phyloP scores from a whole-genome alignment of 2,329 filamentous ascomycete species.

The Arthrocladium fulminans region DNA sequence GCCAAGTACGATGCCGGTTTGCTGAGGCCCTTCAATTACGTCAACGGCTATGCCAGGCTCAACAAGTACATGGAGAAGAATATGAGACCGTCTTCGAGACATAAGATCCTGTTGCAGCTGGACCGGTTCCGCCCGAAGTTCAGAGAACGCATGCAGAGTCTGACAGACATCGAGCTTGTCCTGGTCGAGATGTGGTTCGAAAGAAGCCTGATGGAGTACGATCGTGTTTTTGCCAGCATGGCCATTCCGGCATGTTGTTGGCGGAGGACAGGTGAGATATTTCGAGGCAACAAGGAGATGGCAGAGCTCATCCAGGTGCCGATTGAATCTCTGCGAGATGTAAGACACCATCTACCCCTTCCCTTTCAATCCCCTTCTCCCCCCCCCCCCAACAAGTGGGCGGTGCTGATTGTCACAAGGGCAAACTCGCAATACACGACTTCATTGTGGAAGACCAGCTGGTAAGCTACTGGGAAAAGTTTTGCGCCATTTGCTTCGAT shows the following conservation, averaged over 20 bases:
- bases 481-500: conserved; percentile 95
- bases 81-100: conserved; percentile 70
- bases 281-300: conserved; percentile 97
- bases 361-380: no score
- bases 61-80: conserved; percentile 88
- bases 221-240: conserved; percentile 98
- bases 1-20: conserved; percentile 95
- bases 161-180: conserved; percentile 90
- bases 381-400: no score
- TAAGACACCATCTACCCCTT: conserved; percentile 41
- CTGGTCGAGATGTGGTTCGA: conserved; percentile 99
- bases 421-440: conserved; percentile 88
- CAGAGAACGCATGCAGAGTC: conserved; percentile 79
- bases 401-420: conserved; percentile 43
- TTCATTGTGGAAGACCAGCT: conserved; percentile 91
- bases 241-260: conserved; percentile 96
- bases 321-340: conserved; percentile 82
- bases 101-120: conserved; percentile 84
- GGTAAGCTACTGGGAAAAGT: conserved; percentile 98
- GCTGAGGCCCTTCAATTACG: conserved; percentile 95
- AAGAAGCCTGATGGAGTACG: conserved; percentile 90
- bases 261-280: conserved; percentile 94
- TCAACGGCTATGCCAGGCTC: conserved; percentile 85
- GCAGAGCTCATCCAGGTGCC: conserved; percentile 89
- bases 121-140: conserved; percentile 94